phyloP scores from a whole-genome alignment of 108 stramenopile species.

The Conticribra weissflogii region DNA sequence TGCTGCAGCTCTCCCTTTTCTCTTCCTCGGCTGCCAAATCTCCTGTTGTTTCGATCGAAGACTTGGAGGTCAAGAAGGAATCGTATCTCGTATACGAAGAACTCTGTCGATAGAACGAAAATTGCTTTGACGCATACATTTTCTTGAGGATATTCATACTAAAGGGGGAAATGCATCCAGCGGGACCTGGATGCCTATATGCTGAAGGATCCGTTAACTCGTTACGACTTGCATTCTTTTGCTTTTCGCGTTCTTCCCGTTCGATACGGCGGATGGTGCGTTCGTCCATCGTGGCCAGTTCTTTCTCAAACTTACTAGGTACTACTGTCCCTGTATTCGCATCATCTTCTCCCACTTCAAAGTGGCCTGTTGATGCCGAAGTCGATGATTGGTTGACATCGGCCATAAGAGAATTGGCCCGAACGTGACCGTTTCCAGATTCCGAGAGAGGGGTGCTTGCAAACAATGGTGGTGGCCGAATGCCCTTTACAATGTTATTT shows the following conservation, averaged over 20 bases:
- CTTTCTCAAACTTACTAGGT: constrained; percentile 10
- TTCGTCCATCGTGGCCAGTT: constrained; percentile 34
- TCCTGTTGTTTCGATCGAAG: neutral
- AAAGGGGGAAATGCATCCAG: constrained; percentile 37
- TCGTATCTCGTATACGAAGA: constrained; percentile 41
- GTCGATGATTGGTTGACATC: neutral
- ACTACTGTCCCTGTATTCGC: neutral
- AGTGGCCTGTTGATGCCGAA: neutral
- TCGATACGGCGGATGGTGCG: constrained; percentile 34
- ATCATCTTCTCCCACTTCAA: too few relatives aligned
- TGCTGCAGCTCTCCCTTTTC: neutral
- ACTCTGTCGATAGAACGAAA: constrained; percentile 32
- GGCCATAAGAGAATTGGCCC: neutral
- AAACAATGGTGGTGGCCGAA: neutral
- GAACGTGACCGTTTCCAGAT: neutral
- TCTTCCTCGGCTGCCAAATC: neutral
- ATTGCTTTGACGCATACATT: constrained; percentile 43
- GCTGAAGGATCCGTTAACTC: neutral
- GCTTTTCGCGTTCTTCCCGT: constrained; percentile 25
- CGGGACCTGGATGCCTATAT: neutral
- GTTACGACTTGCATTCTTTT: neutral
- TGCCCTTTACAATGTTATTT: too few relatives aligned
- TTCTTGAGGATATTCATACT: constrained; percentile 22
- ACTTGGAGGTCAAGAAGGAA: constrained; percentile 30
- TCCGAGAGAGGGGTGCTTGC: neutral